Evolutionary conservation across 2,329 filamentous ascomycete species (phyloP), one percentile per base, ranked within the genome.

Genomic region (Colletotrichum tropicicola): DNA sequence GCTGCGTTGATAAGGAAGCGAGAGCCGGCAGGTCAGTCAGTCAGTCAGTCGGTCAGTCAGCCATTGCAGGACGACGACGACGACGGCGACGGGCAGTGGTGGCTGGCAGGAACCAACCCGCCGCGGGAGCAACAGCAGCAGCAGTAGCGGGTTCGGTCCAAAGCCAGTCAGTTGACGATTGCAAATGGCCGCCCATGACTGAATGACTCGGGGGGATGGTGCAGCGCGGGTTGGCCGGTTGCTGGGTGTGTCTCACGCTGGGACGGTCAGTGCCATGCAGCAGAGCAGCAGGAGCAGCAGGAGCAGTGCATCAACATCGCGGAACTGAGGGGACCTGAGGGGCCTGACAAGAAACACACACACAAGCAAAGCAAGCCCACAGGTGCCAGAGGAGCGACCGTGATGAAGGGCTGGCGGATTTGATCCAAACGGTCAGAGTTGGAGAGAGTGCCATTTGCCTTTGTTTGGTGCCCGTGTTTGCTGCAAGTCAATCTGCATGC

Each of bases 191-290:
- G 39, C 53, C 25, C 55, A 62, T 28, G 43, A 61, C 48, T 55
- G 27, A 61, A 54, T 65, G 61, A 65, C 61, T 65, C 61, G 49
- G 32, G 30, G 19, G 19, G 19, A 41, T 32, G 12, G 19, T 19
- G 39, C 39, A 43, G 28, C 17, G 43, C 56, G 27, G 48, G 32
- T 17, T 35, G 17, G 25, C 48, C 21, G 39, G 21, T 43, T 28
- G n/a, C 61, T 43, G 39, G 12, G 32, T 35, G 27, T 53, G 56
- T 65, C 61, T 61, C 48, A 35, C 56, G 47, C 57, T 32, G 35
- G 56, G 57, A 60, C 48, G 44, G 56, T 61, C 61, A 55, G 56
- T 65, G 61, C 48, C 32, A 61, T 54, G 56, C 43, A 61, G n/a
- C 45, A 59, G n/a, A n/a, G 30, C 45, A 41, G 47, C 37, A 45